Evolutionary conservation across 306 rosid genomes (phyloP), one percentile per base, ranked within the genome.

Genomic region (Astragalus membranaceus): DNA sequence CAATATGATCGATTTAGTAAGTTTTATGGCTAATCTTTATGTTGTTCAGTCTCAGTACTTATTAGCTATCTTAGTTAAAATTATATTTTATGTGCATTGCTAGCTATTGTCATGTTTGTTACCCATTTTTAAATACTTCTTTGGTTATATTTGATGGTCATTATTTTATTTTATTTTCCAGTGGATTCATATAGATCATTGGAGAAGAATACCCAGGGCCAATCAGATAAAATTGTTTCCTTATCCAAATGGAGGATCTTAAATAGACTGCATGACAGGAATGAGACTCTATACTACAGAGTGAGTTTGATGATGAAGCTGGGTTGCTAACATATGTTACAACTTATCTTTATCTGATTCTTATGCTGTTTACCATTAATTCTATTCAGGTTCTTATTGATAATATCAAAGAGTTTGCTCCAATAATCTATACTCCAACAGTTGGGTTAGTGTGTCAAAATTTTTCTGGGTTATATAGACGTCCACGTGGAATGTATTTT

Each of bases 401-500:
- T 58, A 91, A 95, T 81, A 95, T 95, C 54, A 59, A 80, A 80
- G 90, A 91, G 82, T 95, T 95, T 62, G 96, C 99, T 73, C 99
- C 99, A 7, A 51, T 95, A 75, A 95, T 95, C 72, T 95, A 95
- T 82, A 95, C 99, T 61, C 99, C 99, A 6, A 95, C 99, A 5
- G 99, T 95, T 37, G 99, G 99, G 62, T 79, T 91, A 61, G 99
- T 95, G n/a, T 91, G 99, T 75, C 97, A 95, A 79, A 95, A 95
- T 62, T 95, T 91, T 86, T 95, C 95, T 0, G 99, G 99, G 26
- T 83, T 95, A 67, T 95, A 77, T 70, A 86, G 99, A 81, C 95
- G 99, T 26, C 97, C 99, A 0, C 99, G 99, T 4, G 99, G 99
- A 57, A 95, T 95, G 99, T 95, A 95, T 82, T 95, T 95, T 81